Evolutionary conservation across 139 green algal genomes (phyloP).

Genomic region (Limnomonas spitsbergensis): DNA sequence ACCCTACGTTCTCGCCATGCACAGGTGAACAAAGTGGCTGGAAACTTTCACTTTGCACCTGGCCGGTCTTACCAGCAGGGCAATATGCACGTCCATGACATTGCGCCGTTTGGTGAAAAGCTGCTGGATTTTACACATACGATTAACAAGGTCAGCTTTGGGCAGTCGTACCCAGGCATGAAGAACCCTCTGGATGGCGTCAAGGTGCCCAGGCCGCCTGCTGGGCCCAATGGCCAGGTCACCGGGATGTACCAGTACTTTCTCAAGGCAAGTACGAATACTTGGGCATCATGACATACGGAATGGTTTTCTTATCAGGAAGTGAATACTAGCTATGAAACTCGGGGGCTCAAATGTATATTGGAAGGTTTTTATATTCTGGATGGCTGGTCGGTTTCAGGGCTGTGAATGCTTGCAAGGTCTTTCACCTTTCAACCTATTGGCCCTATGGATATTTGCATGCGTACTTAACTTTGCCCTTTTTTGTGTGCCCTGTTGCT

Average conservation of each 20-base stretch:
- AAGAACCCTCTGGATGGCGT: conserved; percentile 77
- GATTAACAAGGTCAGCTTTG: conserved; percentile 65
- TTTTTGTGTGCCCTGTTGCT: too few species aligned
- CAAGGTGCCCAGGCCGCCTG: conserved; percentile 20
- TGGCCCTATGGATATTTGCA: too few species aligned
- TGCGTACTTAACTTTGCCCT: too few species aligned
- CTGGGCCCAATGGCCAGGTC: background rate
- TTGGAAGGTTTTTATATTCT: too few species aligned
- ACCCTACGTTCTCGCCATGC: background rate
- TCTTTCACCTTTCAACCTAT: too few species aligned
- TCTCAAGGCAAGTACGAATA: conserved; percentile 73
- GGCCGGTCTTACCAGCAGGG: conserved; percentile 88
- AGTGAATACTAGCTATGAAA: too few species aligned
- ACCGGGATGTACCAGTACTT: conserved; percentile 95
- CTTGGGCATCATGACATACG: too few species aligned
- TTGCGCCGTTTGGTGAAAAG: conserved; percentile 72
- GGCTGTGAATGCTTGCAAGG: too few species aligned
- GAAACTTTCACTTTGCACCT: conserved; percentile 90
- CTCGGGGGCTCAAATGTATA: too few species aligned
- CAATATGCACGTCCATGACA: conserved; percentile 91
- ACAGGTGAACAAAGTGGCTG: conserved; percentile 68
- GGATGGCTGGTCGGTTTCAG: too few species aligned
- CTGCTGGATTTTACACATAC: conserved; percentile 79
- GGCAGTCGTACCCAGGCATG: conserved; percentile 67
- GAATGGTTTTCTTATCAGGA: too few species aligned